These are phyloP conservation scores for Wallacemonas sp. DNA, from an alignment of 208 protist genomes.

Conservation along the genomic window DNA sequence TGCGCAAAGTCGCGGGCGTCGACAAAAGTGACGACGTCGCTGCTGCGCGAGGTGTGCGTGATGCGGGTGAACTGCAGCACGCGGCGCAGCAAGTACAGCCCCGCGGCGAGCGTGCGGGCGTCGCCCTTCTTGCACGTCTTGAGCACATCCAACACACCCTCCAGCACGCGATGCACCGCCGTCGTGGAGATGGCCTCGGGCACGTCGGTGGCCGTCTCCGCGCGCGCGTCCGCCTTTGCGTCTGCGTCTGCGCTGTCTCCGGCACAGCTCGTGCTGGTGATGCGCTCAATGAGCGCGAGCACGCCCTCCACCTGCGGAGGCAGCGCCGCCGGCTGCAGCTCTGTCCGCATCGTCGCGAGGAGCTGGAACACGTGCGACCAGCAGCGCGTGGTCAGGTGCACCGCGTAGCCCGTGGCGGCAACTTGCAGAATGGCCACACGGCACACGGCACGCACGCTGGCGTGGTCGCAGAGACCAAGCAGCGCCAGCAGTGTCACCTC, in stretches of 20 bases:
- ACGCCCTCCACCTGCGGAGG: slow-evolving; percentile 58
- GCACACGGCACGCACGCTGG: slow-evolving; percentile 50
- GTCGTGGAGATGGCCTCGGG: slow-evolving; percentile 8
- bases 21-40: slow-evolving; percentile 57
- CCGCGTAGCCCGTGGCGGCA: slow-evolving; percentile 59
- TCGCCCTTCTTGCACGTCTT: slow-evolving; percentile 37
- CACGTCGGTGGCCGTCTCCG: not conserved
- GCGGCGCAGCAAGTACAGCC: slow-evolving; percentile 60
- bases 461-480: slow-evolving; percentile 61
- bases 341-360: slow-evolving; percentile 46
- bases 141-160: slow-evolving; percentile 53
- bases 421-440: slow-evolving; percentile 60
- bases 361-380: slow-evolving; percentile 73
- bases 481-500: slow-evolving; percentile 69
- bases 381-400: slow-evolving; percentile 69
- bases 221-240: not conserved
- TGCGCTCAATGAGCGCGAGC: slow-evolving; percentile 69
- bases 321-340: slow-evolving; percentile 24
- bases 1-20: slow-evolving; percentile 59
- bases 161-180: slow-evolving; percentile 55
- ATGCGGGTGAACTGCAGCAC: slow-evolving; percentile 74
- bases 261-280: slow-evolving; percentile 58
- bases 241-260: not conserved
- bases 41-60: slow-evolving; percentile 35
- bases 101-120: slow-evolving; percentile 44